Conservation (phyloP, 495 filamentous ascomycete genomes). For the Immersiella caudata region DNA sequence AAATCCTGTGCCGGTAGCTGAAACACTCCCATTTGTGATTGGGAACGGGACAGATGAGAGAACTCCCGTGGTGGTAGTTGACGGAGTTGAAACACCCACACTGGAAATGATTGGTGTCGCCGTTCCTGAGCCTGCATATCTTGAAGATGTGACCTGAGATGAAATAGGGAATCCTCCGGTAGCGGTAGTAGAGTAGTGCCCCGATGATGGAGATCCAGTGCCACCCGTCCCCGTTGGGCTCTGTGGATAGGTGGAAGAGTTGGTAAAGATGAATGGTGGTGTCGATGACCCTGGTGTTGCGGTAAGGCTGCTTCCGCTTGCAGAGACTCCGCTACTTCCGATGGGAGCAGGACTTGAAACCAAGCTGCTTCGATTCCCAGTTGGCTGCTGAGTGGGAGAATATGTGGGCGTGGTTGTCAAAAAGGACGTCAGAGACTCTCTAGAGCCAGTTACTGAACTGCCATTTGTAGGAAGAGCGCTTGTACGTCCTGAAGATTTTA, state of each 20-base stretch:
- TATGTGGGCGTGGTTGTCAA: background rate
- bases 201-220: background rate
- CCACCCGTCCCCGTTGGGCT: background rate
- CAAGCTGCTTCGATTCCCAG: background rate
- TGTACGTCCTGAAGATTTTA: background rate
- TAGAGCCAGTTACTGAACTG: too few relatives aligned
- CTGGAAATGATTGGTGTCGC: background rate
- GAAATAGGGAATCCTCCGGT: background rate
- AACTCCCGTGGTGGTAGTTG: background rate
- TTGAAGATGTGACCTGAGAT: background rate
- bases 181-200: background rate
- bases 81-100: background rate
- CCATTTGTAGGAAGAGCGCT: background rate
- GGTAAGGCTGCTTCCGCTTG: background rate
- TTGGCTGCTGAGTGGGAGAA: background rate
- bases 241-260: conserved; percentile 20
- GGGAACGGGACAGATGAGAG: conserved; percentile 4
- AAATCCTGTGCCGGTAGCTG: background rate
- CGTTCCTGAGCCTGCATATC: background rate
- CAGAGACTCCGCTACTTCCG: background rate
- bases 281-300: conserved; percentile 4
- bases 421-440: background rate
- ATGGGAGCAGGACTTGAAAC: background rate
- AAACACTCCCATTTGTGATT: background rate
- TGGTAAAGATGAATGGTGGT: conserved; percentile 27